phyloP scores from a whole-genome alignment of 1,284 basidiomycete species.

The Pyrrhoderma noxium region DNA sequence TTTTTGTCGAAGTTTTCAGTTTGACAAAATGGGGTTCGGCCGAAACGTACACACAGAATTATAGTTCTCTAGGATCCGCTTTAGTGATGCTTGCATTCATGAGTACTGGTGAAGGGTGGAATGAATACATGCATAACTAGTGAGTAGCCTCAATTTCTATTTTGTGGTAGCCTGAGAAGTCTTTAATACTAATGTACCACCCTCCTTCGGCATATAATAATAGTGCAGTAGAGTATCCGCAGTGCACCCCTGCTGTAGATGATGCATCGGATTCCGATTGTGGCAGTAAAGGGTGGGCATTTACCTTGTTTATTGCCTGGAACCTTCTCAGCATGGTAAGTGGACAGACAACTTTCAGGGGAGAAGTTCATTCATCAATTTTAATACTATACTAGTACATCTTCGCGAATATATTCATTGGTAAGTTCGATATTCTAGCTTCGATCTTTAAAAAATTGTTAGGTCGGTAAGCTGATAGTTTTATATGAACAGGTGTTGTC shows the following conservation, averaged over 20 bases:
- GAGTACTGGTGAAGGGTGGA: slow-evolving; percentile 86
- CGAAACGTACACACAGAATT: slow-evolving; percentile 75
- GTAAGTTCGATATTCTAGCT: slow-evolving; percentile 31
- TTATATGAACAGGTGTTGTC: slow-evolving; percentile 60
- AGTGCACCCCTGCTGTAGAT: slow-evolving; percentile 64
- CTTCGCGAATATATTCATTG: slow-evolving; percentile 93
- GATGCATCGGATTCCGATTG: slow-evolving; percentile 71
- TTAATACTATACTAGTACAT: slow-evolving; percentile 57
- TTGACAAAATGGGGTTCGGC: slow-evolving; percentile 81
- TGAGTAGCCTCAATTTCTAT: slow-evolving; percentile 33
- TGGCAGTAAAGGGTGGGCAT: slow-evolving; percentile 82
- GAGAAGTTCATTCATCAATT: neutral
- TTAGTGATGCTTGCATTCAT: slow-evolving; percentile 82
- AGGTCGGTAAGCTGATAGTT: neutral
- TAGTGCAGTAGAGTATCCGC: slow-evolving; percentile 72
- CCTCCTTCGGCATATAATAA: neutral
- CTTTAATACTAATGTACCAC: no score
- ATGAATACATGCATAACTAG: slow-evolving; percentile 94
- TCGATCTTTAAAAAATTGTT: neutral
- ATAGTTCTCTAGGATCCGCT: slow-evolving; percentile 72
- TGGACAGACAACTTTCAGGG: slow-evolving; percentile 8
- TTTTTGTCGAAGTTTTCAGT: slow-evolving; percentile 90
- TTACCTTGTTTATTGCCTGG: slow-evolving; percentile 90
- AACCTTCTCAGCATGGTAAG: slow-evolving; percentile 93
- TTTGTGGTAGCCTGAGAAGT: no score